A percentile compares a stretch with the other conserved stretches of the same genome.
Conservation (phyloP, 495 filamentous ascomycete species). For the Xylaria flabelliformis region DNA sequence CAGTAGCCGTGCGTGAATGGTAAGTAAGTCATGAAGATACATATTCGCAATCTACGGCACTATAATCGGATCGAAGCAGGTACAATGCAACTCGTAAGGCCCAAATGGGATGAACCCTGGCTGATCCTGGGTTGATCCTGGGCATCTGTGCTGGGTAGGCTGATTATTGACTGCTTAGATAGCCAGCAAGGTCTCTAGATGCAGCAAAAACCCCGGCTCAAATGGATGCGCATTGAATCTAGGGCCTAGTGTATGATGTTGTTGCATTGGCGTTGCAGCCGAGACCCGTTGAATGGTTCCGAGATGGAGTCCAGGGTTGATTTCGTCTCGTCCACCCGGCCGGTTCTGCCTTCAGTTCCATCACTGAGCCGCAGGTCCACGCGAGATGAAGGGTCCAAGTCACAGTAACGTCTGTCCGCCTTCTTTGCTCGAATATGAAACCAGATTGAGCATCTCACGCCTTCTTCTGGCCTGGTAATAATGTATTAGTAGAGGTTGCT, state of each 20-base stretch:
- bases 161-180: slow-evolving; percentile 2
- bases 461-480: neutral
- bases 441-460: neutral
- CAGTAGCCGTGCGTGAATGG: neutral
- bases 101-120: slow-evolving; percentile 10
- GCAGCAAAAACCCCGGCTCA: slow-evolving; percentile 1
- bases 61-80: neutral
- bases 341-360: slow-evolving; percentile 17
- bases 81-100: neutral
- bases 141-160: neutral
- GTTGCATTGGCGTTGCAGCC: slow-evolving; percentile 20
- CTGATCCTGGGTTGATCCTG: neutral
- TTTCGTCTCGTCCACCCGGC: slow-evolving; percentile 9
- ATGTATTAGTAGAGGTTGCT: neutral
- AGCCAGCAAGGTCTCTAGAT: neutral
- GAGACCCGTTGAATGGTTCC: neutral
- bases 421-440: neutral
- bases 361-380: neutral
- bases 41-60: slow-evolving; percentile 4
- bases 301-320: neutral
- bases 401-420: neutral
- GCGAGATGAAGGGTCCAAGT: neutral
- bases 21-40: neutral
- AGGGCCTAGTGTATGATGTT: neutral
- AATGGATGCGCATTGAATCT: neutral